Conservation (phyloP, 208 protist species). For the Blastocrithidia nonstop region DNA sequence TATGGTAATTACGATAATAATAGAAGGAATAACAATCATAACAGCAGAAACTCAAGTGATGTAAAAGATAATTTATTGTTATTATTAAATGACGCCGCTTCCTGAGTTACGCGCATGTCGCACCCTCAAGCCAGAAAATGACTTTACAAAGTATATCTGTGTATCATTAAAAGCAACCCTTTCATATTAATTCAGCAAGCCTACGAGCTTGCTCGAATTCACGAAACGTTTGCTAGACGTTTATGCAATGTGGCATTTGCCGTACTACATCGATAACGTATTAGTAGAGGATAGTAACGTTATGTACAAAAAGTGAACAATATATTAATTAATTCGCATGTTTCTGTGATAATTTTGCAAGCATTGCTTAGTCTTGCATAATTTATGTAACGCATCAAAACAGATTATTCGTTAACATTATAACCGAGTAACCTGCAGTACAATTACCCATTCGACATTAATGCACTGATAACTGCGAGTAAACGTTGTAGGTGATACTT, state of each 20-base stretch:
- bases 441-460: constrained; percentile 1
- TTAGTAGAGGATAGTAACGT: constrained; percentile 6
- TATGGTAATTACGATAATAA: too few species aligned
- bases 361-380: constrained; percentile 93
- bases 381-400: constrained; percentile 93
- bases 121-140: too few species aligned
- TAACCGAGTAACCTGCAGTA: neutral
- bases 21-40: too few species aligned
- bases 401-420: constrained; percentile 33
- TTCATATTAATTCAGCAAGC: too few species aligned
- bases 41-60: too few species aligned
- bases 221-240: constrained; percentile 78
- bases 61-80: too few species aligned
- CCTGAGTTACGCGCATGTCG: too few species aligned
- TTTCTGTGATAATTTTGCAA: constrained; percentile 87
- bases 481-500: constrained; percentile 88
- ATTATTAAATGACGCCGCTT: too few species aligned
- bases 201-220: constrained; percentile 54
- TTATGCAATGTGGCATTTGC: constrained; percentile 84
- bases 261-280: constrained; percentile 68
- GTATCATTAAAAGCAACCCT: too few species aligned
- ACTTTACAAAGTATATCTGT: too few species aligned
- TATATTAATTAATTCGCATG: constrained; percentile 50
- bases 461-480: constrained; percentile 86
- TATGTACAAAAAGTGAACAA: too few species aligned